Evolutionary conservation across 2,329 filamentous ascomycete genomes (phyloP).

Genomic region (Pseudogymnoascus sp.): DNA sequence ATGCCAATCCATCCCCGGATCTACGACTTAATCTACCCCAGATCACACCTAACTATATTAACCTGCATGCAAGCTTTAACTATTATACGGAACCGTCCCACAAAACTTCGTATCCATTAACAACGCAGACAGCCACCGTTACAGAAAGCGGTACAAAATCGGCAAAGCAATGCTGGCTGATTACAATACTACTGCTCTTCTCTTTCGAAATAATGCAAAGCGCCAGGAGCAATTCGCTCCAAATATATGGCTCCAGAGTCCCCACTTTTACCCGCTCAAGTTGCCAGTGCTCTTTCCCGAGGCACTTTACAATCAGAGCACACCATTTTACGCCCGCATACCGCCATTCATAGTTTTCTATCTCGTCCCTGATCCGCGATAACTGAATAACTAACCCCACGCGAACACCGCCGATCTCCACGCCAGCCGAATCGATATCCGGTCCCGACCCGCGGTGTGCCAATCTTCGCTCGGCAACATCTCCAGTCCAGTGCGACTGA

Average conservation of each 20-base stretch:
- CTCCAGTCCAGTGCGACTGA: not conserved
- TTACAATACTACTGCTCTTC: not conserved
- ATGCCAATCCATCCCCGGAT: not conserved
- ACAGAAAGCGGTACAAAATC: too few species aligned
- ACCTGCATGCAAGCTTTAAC: not conserved
- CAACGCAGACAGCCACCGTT: too few species aligned
- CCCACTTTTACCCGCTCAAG: not conserved
- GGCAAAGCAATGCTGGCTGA: too few species aligned
- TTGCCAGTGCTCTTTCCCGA: not conserved
- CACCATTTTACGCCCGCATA: not conserved
- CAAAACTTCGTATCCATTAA: too few species aligned
- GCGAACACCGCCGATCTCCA: not conserved
- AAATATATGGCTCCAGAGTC: not conserved
- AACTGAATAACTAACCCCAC: not conserved
- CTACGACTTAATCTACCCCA: not conserved
- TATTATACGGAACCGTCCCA: not conserved
- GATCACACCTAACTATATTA: not conserved
- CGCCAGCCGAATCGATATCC: not conserved
- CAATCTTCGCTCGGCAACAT: not conserved
- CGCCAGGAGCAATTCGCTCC: not conserved
- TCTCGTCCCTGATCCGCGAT: not conserved
- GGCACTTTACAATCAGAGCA: not conserved
- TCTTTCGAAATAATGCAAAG: not conserved
- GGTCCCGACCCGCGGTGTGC: not conserved
- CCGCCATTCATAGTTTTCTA: not conserved